Base-by-base conservation (phyloP, 352 stramenopile genomes). In the Plasmopara viticola region DNA sequence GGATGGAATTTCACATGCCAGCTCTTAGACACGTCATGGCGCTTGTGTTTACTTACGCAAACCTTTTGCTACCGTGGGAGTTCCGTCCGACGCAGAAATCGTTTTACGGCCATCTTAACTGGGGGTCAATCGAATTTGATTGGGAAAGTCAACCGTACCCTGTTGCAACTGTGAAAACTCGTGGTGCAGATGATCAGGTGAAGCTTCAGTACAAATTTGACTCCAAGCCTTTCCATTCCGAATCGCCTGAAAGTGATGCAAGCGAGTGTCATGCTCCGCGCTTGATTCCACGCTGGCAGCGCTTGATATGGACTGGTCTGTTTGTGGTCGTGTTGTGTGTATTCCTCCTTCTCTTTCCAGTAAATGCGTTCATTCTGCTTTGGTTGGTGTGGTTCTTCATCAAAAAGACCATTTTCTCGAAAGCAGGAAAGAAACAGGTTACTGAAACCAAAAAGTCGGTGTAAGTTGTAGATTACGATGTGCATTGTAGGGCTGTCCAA, bases 71-170 rank as follows among this genome's bases (percentile, higher is more conserved):
- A 50, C 81, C 78, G 47, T 92, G 84, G 83, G 68, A 95, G 51
- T 86, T 89, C 68, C 82, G 78, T 35, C 66, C 77, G 12, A 42
- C 68, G 9, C 54, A 78, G 37, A 56, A 84, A 48, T 56, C 78
- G 41, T 93, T 86, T 58, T 95, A 92, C 48, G 82, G 90, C 20
- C 84, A 86, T 40, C 61, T 96, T 20, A 98, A 98, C 66, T 96
- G 94, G 80, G 92, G 82, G n/a, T 86, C 94, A 44, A 81, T 98
- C 39, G 81, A 96, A 29, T 85, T 98, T 51, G 88, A 97, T 70
- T 97, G 86, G 84, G 52, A 80, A 2, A 51, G 42, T 46, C 52
- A 70, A 53, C 57, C 70, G 0, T 53, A 82, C 44, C 75, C 80
- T 4, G 51, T 89, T 3, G 81, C 81, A 2, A 71, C 71, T 9